These are phyloP conservation scores for Phytophthora agathidicida DNA, from an alignment of 352 stramenopile species.

Conservation along the genomic window DNA sequence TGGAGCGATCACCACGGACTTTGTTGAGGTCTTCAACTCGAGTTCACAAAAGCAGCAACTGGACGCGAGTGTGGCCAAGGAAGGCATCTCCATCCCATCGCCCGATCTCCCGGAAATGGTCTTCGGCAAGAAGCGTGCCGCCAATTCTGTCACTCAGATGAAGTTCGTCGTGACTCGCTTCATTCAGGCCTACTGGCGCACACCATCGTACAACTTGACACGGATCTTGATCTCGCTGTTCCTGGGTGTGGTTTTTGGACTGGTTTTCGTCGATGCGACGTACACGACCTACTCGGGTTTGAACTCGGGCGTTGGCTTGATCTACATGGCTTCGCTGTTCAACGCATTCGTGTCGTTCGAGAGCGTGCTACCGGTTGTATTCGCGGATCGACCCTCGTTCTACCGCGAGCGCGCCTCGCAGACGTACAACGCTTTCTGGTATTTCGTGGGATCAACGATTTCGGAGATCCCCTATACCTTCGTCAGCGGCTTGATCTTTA, in stretches of 20 bases:
- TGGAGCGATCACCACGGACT: conserved; percentile 28
- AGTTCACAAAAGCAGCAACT: conserved; percentile 31
- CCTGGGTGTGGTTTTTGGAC: conserved; percentile 35
- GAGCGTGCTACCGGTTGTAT: conserved; percentile 73
- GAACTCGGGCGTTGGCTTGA: conserved; percentile 64
- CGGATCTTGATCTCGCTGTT: conserved; percentile 64
- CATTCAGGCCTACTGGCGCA: conserved; percentile 45
- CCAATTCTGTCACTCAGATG: conserved; percentile 34
- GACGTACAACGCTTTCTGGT: conserved; percentile 77
- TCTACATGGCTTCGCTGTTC: conserved; percentile 86
- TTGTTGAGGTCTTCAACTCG: conserved; percentile 41
- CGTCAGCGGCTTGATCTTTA: conserved; percentile 43
- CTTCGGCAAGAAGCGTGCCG: conserved; percentile 37
- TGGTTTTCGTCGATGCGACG: conserved; percentile 57
- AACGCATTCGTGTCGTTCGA: conserved; percentile 80
- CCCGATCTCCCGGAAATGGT: conserved; percentile 28
- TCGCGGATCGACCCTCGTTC: conserved; percentile 60
- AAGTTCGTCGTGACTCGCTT: conserved; percentile 37
- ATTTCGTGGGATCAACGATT: conserved; percentile 55
- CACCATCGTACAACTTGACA: conserved; percentile 80
- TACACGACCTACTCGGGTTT: conserved; percentile 34
- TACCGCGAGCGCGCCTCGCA: conserved; percentile 86
- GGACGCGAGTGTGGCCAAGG: conserved; percentile 24
- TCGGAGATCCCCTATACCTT: conserved; percentile 58
- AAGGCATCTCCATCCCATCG: conserved; percentile 37